Conservation (phyloP, 140 eudicot genomes). For the Anethum foeniculum region DNA sequence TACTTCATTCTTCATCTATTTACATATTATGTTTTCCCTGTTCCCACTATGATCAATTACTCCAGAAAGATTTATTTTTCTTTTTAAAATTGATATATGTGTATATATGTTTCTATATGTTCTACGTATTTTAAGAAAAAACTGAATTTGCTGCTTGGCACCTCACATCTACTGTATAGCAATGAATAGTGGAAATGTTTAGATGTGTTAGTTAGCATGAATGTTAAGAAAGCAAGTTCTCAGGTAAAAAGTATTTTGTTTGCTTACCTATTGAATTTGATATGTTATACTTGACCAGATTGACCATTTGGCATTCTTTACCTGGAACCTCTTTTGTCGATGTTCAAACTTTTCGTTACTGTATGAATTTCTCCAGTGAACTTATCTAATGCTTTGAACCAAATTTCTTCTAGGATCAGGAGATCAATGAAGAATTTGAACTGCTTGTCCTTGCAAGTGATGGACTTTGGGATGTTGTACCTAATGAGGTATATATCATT, state of each 20-base stretch:
- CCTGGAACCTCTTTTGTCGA: neutral
- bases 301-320: neutral
- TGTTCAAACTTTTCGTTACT: neutral
- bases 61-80: neutral
- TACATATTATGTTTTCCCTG: neutral
- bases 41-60: neutral
- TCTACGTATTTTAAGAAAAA: neutral
- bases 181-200: neutral
- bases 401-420: conserved; percentile 47
- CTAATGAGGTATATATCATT: conserved; percentile 56
- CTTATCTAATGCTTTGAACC: neutral
- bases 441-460: conserved; percentile 87
- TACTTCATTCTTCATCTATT: neutral
- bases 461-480: conserved; percentile 89
- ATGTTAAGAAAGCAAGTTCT: neutral
- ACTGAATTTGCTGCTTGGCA: neutral
- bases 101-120: neutral
- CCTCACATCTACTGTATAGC: neutral
- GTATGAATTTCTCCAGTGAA: neutral
- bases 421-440: conserved; percentile 62
- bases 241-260: neutral
- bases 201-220: neutral
- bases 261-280: neutral
- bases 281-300: neutral
- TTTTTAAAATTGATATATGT: neutral